Evolutionary conservation across 1,284 basidiomycete species (phyloP), one percentile per base, ranked within the genome.

Genomic region (Ceratobasidium sp.): DNA sequence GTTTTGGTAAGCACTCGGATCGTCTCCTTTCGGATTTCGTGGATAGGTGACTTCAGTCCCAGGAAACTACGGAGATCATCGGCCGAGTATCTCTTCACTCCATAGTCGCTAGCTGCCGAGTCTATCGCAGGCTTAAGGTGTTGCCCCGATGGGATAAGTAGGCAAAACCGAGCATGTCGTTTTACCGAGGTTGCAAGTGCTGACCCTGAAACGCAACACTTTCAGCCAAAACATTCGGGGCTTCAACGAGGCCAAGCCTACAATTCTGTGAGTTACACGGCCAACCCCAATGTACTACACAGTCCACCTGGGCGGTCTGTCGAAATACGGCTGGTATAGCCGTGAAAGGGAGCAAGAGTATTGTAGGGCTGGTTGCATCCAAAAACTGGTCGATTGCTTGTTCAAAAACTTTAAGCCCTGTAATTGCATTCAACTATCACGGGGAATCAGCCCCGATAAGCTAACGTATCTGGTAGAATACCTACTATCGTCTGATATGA

Each of bases 271-370:
- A 23, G 16, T 18, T 30, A 14, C 9, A 23, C 11, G 54, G 67
- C 56, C 54, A 36, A 38, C 56, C 56, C 67, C 56, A 70, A n/a
- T 49, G 67, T 11, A 70, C 30, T 3, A 60, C 23, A 21, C 67
- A 60, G 25, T 60, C 67, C 18, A 56, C 54, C 21, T 4, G n/a
- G 9, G 21, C 36, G 1, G 33, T 23, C n/a, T 58, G 30, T 8
- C 18, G 56, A n/a, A 23, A n/a, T 40, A 58, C 5, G 4, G 7
- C 21, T n/a, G 33, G 48, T 11, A 25, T 28, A 18, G 42, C 46
- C 14, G 28, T 18, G 11, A 44, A 70, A 14, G 53, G 40, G 12
- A 59, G 66, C 16, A 60, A 18, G 7, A 70, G 44, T 16, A 69
- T 58, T 16, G 42, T 3, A 8, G n/a, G 14, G 21, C 30, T 0